Evolutionary conservation across 2,329 filamentous ascomycete genomes (phyloP), one percentile per base, ranked within the genome.

Genomic region (Purpureocillium takamizusanense): DNA sequence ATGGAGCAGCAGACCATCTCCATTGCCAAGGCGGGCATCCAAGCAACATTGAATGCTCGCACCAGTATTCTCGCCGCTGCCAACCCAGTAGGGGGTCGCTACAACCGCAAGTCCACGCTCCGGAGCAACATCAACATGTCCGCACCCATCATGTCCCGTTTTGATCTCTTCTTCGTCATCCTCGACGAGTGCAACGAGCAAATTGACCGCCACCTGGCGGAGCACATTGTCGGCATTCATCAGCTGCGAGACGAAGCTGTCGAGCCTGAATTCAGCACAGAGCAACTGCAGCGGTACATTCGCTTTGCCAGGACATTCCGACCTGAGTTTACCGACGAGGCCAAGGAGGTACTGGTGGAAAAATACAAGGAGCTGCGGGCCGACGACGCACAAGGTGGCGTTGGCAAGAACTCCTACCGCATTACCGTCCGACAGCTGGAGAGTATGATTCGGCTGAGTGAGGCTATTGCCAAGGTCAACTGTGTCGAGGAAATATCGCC

Each of bases 1-100:
- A 98, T 98, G 92, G 92, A 98, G 76, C 92, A 98, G 69, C 92
- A 98, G 65, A 98, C 92, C 5, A 98, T 98, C 48, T 95, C 88
- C 8, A 98, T 98, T 53, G 90, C 92, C 43, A 98, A 98, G 66
- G 92, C 92, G 5, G 92, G 92, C 53, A 98, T 98, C 42, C 92
- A 98, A 60, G 94, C 92, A 4, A 98, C 92, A 0, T 76, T 98
- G 33, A 98, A 98, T 56, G 92, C 92, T 3, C 80, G 92, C 39
- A 95, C 92, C 1, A 92, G 84, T 34, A 97, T 98, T 52, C 81
- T 98, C 13, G 92, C 92, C 1, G 92, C 92, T 7, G 92, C 92
- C 23, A 98, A 98, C 61, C 92, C 92, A 0, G 87, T 98, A 4
- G 87, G 87, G 21, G 92, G 92, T 11, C 80, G 92, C n/a, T 94